Evolutionary conservation across 2,329 filamentous ascomycete genomes (phyloP).

Genomic region (Pestalotiopsis sp.): DNA sequence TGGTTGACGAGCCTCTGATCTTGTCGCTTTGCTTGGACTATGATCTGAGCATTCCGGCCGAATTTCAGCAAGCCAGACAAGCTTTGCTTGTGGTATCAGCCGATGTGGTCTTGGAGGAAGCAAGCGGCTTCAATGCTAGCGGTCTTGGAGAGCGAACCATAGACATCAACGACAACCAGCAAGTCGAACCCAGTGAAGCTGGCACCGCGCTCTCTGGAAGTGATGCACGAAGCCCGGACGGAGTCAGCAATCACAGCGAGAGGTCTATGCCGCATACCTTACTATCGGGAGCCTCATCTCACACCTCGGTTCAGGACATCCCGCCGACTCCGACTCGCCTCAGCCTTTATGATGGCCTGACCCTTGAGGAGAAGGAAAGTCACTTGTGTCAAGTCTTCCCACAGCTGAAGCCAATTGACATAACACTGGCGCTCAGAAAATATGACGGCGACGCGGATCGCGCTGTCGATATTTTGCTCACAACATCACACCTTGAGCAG

Average conservation of each 20-base stretch:
- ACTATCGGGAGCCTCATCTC: constrained; percentile 23
- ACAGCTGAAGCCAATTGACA: constrained; percentile 63
- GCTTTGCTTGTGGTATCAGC: constrained; percentile 66
- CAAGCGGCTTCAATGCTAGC: constrained; percentile 75
- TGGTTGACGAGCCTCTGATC: constrained; percentile 76
- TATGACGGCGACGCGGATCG: constrained; percentile 65
- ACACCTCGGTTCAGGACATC: constrained; percentile 21
- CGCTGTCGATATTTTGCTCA: constrained; percentile 79
- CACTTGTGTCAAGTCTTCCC: constrained; percentile 72
- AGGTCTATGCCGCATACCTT: constrained; percentile 22
- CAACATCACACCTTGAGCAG: constrained; percentile 74
- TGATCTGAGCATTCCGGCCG: constrained; percentile 54
- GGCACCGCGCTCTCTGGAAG: constrained; percentile 15
- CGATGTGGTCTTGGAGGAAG: constrained; percentile 66
- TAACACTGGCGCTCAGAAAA: constrained; percentile 68
- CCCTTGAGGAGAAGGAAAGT: constrained; percentile 61
- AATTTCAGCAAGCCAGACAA: constrained; percentile 55
- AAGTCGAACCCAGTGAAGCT: constrained; percentile 14
- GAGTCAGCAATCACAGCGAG: constrained; percentile 26
- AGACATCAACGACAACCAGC: constrained; percentile 18
- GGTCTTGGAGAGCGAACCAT: constrained; percentile 55
- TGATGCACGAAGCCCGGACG: constrained; percentile 28
- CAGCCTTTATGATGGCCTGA: constrained; percentile 39
- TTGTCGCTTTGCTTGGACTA: constrained; percentile 75
- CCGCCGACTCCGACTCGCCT: constrained; percentile 24